Evolutionary conservation across 257 asterid species (phyloP), one percentile per base, ranked within the genome.

Genomic region (Schizonepeta tenuifolia): DNA sequence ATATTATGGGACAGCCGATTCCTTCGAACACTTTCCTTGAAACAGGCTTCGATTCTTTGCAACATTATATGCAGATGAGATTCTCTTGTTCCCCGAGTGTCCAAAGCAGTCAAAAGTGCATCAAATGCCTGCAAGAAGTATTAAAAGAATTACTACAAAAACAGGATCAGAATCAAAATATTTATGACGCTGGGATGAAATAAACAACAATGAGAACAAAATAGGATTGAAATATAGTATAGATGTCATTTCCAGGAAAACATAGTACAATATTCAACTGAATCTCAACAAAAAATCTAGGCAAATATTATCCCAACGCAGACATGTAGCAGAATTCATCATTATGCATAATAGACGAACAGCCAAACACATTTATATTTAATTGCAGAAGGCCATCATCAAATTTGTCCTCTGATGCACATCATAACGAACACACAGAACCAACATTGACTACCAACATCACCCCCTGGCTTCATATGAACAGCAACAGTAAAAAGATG

Each of bases 41-140:
- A 95, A 76, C 86, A 82, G 47, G 40, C 81, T 81, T 92, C 96
- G 79, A 90, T 87, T 82, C 90, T 95, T 77, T 86, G 90, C 82
- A 95, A 71, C 99, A 95, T 95, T 78, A 90, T 83, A 75, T 87
- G 96, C 86, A 95, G 76, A 86, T 95, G 98, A 51, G 98, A 95
- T 82, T 95, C 99, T 84, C 99, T 83, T 65, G 85, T 77, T 31
- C 99, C 99, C 54, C 99, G 96, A 55, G 84, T 84, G 83, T 95
- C 99, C 90, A 92, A 81, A 41, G 99, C 84, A 64, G 79, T 61
- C 77, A 82, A 70, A 62, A 95, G 95, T 68, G 90, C 70, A 76
- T 90, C 96, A 78, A 92, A 92, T 75, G 94, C 94, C 99, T 94
- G 85, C 84, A 89, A 20, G 75, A 38, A 75, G 31, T 65, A 75